phyloP scores from a whole-genome alignment of 169 alveolate genomes.

The Plasmodium gaboni region DNA sequence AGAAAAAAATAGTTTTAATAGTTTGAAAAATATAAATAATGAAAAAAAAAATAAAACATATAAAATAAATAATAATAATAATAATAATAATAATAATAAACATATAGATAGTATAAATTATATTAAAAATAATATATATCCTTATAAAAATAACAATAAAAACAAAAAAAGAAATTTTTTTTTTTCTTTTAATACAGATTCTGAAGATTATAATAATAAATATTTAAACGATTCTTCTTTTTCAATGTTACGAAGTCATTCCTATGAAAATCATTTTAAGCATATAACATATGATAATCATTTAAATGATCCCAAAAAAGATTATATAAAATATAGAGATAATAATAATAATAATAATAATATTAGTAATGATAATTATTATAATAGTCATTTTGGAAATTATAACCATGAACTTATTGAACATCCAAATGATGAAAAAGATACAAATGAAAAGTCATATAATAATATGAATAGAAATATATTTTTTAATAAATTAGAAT shows the following conservation, averaged over 20 bases:
- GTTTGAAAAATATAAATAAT: constrained; percentile 15
- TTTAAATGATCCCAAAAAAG: constrained; percentile 1
- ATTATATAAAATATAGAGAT: constrained; percentile 1
- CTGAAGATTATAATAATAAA: constrained; percentile 31
- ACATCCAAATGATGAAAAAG: constrained; percentile 11
- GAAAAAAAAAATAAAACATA: background rate
- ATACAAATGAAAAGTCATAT: background rate
- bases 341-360: constrained; percentile 18
- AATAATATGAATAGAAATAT: background rate
- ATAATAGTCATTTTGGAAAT: background rate
- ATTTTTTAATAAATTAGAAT: background rate
- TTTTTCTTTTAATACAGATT: constrained; percentile 71
- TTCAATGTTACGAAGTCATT: constrained; percentile 13
- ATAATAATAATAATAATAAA: constrained; percentile 6
- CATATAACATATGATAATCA: constrained; percentile 8
- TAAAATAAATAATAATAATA: constrained; percentile 3
- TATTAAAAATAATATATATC: constrained; percentile 4
- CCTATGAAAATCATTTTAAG: constrained; percentile 11
- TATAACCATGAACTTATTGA: background rate
- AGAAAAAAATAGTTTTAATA: constrained; percentile 2
- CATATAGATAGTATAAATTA: background rate
- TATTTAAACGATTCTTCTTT: constrained; percentile 12
- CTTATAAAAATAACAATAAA: constrained; percentile 6
- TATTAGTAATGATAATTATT: background rate
- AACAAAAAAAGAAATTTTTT: constrained; percentile 1